These are phyloP conservation scores for Rutidosis leptorrhynchoides DNA, from an alignment of 129 eudicot species.

Conservation along the genomic window DNA sequence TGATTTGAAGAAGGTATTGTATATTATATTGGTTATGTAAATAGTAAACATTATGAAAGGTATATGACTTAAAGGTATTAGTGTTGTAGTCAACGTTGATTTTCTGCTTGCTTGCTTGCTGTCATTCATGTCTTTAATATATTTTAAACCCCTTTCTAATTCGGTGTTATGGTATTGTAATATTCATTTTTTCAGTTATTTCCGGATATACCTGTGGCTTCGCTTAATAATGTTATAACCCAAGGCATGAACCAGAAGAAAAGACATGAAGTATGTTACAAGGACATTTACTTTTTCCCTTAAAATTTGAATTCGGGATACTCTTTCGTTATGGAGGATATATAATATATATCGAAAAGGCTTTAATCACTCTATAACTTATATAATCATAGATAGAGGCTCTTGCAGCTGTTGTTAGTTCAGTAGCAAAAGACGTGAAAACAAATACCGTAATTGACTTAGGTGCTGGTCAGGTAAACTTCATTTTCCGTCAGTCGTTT, in stretches of 20 bases:
- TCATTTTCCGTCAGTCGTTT: constrained; percentile 6
- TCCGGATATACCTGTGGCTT: constrained; percentile 44
- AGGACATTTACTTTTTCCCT: constrained; percentile 1
- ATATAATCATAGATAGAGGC: constrained; percentile 57
- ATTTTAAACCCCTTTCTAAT: background rate
- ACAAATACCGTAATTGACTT: constrained; percentile 67
- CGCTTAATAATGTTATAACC: constrained; percentile 63
- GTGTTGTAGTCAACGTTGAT: background rate
- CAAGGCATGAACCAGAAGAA: constrained; percentile 95
- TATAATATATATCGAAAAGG: background rate
- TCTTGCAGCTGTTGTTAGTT: constrained; percentile 62
- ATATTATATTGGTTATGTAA: constrained; percentile 2
- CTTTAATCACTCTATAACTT: background rate
- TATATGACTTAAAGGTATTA: background rate
- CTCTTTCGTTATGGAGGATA: constrained; percentile 11
- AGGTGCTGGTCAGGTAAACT: constrained; percentile 84
- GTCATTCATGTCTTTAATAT: background rate
- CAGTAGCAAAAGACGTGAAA: constrained; percentile 51
- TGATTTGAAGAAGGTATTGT: constrained; percentile 61
- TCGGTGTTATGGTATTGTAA: background rate
- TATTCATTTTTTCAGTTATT: constrained; percentile 48
- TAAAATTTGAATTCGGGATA: background rate
- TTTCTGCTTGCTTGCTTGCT: background rate
- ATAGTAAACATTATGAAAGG: background rate
- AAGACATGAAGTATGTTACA: constrained; percentile 74